Evolutionary conservation across 495 filamentous ascomycete species (phyloP).

Genomic region (Pyronema omphalodes): DNA sequence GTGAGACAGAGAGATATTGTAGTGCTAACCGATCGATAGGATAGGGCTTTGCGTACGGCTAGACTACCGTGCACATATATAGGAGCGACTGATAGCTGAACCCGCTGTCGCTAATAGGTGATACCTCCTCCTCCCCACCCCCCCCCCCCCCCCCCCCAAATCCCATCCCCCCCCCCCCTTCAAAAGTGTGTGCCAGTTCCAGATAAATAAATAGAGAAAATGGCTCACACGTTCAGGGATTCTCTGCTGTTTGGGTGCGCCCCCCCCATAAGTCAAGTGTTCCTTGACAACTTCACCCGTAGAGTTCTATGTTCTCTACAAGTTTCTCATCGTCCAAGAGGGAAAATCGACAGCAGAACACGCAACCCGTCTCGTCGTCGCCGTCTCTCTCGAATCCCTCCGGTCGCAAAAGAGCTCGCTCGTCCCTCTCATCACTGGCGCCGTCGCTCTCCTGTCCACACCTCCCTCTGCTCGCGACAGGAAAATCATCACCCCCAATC

Average conservation of each 20-base stretch:
- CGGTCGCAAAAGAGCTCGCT: background rate
- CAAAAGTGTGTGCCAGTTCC: background rate
- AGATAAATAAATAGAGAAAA: slow-evolving; percentile 4
- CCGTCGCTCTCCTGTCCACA: slow-evolving; percentile 5
- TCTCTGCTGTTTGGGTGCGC: background rate
- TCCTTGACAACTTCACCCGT: slow-evolving; percentile 1
- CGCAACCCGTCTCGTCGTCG: background rate
- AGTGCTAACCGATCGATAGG: slow-evolving; percentile 1
- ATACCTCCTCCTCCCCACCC: background rate
- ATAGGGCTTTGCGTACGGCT: slow-evolving; percentile 1
- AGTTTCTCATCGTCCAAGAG: background rate
- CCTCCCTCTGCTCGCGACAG: background rate
- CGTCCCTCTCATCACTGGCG: background rate
- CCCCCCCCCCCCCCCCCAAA: background rate
- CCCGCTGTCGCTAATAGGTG: slow-evolving; percentile 1
- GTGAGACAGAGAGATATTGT: slow-evolving; percentile 1
- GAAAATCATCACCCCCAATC: slow-evolving; percentile 1
- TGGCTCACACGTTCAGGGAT: slow-evolving; percentile 6
- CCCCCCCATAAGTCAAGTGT: background rate
- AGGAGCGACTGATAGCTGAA: background rate
- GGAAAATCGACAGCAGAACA: background rate
- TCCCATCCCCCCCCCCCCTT: background rate
- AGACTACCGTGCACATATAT: background rate
- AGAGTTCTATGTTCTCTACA: background rate
- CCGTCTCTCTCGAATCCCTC: background rate